Conservation (phyloP, 2,329 filamentous ascomycete species). For the Conoideocrella luteorostrata region DNA sequence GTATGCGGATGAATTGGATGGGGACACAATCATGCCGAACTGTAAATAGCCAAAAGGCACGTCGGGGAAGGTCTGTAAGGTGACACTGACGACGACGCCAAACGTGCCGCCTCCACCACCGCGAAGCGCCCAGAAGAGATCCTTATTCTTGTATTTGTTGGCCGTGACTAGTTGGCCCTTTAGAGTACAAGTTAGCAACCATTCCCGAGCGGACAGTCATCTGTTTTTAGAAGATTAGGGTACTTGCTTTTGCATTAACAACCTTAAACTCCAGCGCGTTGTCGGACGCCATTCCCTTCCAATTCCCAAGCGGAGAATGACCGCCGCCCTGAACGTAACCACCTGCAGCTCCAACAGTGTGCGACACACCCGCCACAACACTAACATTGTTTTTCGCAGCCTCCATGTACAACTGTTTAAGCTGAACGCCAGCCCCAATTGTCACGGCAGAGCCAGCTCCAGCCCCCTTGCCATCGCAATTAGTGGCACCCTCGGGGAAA, state of each 20-base stretch:
- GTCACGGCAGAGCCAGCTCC: constrained; percentile 18
- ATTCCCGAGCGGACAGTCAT: not conserved
- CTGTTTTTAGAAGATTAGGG: not conserved
- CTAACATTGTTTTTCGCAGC: constrained; percentile 16
- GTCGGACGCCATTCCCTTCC: constrained; percentile 28
- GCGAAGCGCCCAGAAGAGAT: constrained; percentile 44
- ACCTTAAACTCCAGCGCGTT: constrained; percentile 28
- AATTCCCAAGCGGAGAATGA: constrained; percentile 22
- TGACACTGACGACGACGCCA: constrained; percentile 34
- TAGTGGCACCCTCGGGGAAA: not conserved
- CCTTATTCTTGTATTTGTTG: constrained; percentile 31
- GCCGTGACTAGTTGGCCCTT: constrained; percentile 29
- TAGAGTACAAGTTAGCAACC: not conserved
- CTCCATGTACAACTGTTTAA: constrained; percentile 18
- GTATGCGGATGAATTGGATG: constrained; percentile 21
- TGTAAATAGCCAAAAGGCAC: constrained; percentile 23
- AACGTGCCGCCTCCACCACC: constrained; percentile 38
- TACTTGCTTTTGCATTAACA: constrained; percentile 25
- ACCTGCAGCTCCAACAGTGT: constrained; percentile 22
- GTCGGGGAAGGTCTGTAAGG: constrained; percentile 32
- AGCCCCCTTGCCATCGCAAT: not conserved
- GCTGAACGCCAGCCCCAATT: constrained; percentile 21
- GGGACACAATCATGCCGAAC: constrained; percentile 21
- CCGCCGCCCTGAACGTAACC: constrained; percentile 28
- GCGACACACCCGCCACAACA: constrained; percentile 20